Base-by-base conservation (phyloP, 2,329 filamentous ascomycete species). In the Fusarium sp. region DNA sequence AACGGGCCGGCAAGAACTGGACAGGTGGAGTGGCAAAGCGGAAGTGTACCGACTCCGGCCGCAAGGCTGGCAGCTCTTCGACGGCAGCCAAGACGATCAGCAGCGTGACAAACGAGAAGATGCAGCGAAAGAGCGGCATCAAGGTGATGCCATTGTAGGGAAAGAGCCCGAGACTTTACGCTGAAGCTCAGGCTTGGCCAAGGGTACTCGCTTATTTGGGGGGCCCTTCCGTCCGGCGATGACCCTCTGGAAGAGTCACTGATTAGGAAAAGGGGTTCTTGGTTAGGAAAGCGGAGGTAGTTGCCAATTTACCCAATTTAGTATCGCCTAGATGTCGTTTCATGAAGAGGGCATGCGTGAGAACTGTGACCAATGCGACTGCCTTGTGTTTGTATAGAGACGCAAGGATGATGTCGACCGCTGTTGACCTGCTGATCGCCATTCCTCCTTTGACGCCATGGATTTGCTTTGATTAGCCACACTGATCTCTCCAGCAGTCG, bases 91-190 rank as follows among this genome's bases (percentile, higher is more conserved):
- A 72, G 45, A 69, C 77, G 16, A 71, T 69, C 4, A 73, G 77
- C 33, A 48, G 71, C 27, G 65, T 72, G 20, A 60, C 73, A 37
- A 80, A 78, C 10, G 4, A 1, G 33, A 82, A 79, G 72, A 73
- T 79, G 22, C 76, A 78, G 11, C 81, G 78, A 73, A 85, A 82
- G 73, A 78, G 78, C 6, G 78, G 78, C 16, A 85, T 85, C 60
- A 82, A 81, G 16, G 50, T 83, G 57, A 85, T 85, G 83, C 83
- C 50, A 18, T 35, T 48, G 27, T 18, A 31, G 5, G 22, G 7
- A 5, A 27, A 18, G 45, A 41, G 37, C 18, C 16, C 18, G 37
- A 41, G 37, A 41, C 37, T 41, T n/a, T 41, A 10, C 37, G 3
- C 27, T 52, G 20, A 52, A 18, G 22, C 22, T 48, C n/a, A 16